Evolutionary conservation across 2,329 filamentous ascomycete species (phyloP), one percentile per base, ranked within the genome.

Genomic region (Aspergillus fumigatus): DNA sequence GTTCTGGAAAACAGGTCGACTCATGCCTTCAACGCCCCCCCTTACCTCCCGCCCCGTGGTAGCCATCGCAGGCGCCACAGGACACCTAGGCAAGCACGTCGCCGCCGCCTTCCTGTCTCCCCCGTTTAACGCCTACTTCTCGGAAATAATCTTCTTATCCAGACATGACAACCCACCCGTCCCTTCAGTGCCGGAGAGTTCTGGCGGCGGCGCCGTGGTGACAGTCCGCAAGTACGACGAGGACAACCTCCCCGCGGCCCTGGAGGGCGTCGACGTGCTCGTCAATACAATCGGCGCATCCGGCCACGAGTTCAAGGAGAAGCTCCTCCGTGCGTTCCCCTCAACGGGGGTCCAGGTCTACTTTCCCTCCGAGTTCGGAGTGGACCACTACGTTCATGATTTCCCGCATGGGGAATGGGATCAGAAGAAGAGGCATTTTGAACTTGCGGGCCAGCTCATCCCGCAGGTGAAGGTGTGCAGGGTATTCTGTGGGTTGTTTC

Each of bases 321-420:
- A 60, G 17, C 60, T 72, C 29, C 58, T 66, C 23, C 57, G 55
- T 9, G 57, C 59, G 2, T 50, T 73, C 0, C 65, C 69, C 1
- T 21, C 53, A 23, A 65, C 71, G 0, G 48, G 60, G 0, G 56
- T 74, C 27, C 65, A 64, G 55, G 53, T 74, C 5, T 75, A 75
- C 57, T 65, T 74, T 48, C 68, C 68, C 10, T 74, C 73, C 4
- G 72, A 74, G 27, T 74, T 74, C 51, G 73, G 73, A 11, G 72
- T 74, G 41, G 67, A 75, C 54, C 72, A 75, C 53, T 70, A 71
- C 49, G 49, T 71, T 19, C 71, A 74, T 52, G 69, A 73, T 52
- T 73, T 73, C 53, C 27, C 61, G n/a, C 67, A 71, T 32, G 60
- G 64, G 1, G 71, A 73, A 52, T 73, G 70, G 71, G 67, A 70